These are phyloP conservation scores for Polyporus arcularius DNA, from an alignment of 768 basidiomycete genomes.

Conservation along the genomic window DNA sequence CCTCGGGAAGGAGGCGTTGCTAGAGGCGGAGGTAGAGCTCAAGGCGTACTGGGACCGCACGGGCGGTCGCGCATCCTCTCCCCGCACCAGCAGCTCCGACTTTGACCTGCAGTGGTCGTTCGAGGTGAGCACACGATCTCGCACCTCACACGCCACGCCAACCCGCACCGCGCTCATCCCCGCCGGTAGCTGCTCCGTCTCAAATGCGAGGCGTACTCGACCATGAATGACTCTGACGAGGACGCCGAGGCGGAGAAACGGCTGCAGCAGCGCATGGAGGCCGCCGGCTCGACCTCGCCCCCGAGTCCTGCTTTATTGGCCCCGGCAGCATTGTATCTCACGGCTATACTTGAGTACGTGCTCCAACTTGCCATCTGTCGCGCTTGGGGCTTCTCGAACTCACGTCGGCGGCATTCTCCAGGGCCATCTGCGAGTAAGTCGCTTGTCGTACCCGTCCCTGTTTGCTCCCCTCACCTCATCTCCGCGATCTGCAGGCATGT, in stretches of 20 bases:
- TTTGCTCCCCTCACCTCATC: neutral
- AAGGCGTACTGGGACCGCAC: constrained; percentile 87
- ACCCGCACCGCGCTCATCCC: neutral
- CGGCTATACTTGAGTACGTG: constrained; percentile 90
- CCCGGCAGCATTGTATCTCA: constrained; percentile 87
- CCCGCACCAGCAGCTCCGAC: constrained; percentile 47
- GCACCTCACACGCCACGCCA: neutral
- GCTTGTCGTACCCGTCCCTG: neutral
- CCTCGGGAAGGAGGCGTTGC: constrained; percentile 87
- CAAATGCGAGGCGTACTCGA: constrained; percentile 89
- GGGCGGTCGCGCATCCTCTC: constrained; percentile 38
- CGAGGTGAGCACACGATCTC: constrained; percentile 49
- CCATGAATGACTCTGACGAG: constrained; percentile 79
- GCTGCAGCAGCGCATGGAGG: constrained; percentile 62
- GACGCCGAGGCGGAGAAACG: constrained; percentile 64
- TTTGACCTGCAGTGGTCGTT: constrained; percentile 77
- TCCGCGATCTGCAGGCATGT: constrained; percentile 63
- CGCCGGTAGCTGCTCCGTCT: constrained; percentile 66
- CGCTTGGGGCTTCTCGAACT: constrained; percentile 14
- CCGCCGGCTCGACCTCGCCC: constrained; percentile 50
- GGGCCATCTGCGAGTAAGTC: constrained; percentile 86
- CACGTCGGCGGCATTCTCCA: constrained; percentile 32
- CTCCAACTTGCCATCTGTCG: constrained; percentile 14
- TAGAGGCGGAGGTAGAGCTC: constrained; percentile 92
- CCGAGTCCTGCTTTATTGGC: constrained; percentile 58